A percentile compares a stretch with the other conserved stretches of the same genome.
phyloP scores from a whole-genome alignment of 225 moss, liverwort and hornwort species.

The Ulota crispa region DNA sequence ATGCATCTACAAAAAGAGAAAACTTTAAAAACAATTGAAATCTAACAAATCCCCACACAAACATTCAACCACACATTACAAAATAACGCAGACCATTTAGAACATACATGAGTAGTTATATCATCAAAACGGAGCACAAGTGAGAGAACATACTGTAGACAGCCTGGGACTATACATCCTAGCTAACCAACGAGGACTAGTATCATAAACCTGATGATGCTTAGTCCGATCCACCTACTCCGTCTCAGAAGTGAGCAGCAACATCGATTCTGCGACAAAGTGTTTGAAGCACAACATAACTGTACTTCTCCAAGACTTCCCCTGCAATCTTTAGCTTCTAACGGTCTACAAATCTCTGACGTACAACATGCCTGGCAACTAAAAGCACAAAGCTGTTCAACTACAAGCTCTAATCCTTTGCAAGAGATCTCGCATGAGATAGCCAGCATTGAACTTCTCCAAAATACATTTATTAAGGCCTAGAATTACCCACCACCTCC shows the following conservation, averaged over 20 bases:
- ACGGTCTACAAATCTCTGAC: neutral
- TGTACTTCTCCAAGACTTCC: neutral
- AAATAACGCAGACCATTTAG: neutral
- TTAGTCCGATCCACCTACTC: slow-evolving; percentile 2
- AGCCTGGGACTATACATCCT: neutral
- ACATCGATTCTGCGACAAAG: neutral
- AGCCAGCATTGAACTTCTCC: neutral
- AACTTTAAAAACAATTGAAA: too few species aligned
- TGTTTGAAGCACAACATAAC: neutral
- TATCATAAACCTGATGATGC: slow-evolving; percentile 7
- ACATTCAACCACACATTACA: too few species aligned
- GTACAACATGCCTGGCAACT: slow-evolving; percentile 30
- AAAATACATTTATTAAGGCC: neutral
- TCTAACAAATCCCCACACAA: too few species aligned
- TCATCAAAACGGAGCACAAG: slow-evolving; percentile 18
- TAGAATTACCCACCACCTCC: neutral
- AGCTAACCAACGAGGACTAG: neutral
- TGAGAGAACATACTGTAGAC: slow-evolving; percentile 1
- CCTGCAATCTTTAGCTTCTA: neutral
- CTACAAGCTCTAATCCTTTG: neutral
- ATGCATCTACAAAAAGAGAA: too few species aligned
- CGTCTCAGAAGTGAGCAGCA: neutral
- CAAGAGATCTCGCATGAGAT: neutral
- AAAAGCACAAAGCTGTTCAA: slow-evolving; percentile 12
- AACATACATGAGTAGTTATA: neutral